Base-by-base conservation (phyloP, 805 yeast genomes). In the Naumovozyma baii region DNA sequence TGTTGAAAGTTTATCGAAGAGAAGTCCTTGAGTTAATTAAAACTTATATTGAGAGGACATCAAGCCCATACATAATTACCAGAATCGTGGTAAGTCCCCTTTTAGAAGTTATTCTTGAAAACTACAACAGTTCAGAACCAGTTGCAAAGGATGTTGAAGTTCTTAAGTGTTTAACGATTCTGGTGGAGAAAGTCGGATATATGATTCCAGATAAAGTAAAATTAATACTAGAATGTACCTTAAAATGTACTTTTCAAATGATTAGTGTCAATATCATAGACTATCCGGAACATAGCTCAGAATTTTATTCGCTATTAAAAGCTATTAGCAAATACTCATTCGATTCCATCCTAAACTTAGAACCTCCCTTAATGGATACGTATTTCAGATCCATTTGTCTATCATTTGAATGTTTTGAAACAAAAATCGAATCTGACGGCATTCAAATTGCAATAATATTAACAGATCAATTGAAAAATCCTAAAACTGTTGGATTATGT, bases 101-200 rank as follows among this genome's bases (percentile, higher is more conserved):
- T 52, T 74, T 92, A 43, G 70, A 70, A 25, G 81, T 95, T 0
- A 84, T 84, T 10, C 72, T 92, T 47, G 87, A 80, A 39, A 97
- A 92, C 62, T 92, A 92, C 65, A 78, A 73, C 49, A 63, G 75
- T 5, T 81, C 81, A 53, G 90, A 84, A 16, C 92, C 96, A 4
- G 94, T 84, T 62, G 94, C 95, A 8, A 80, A 96, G 57, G 97
- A 92, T 64, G 94, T 94, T 5, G 98, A 92, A 64, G 96, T 88
- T 5, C 71, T 90, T 61, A 82, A 80, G 60, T 87, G 96, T 70
- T 77, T 90, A 74, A 76, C 94, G 8, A 82, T 94, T 1, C 72
- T 90, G 40, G 90, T 90, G 18, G 68, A 77, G 17, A 80, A 84
- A 57, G 88, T 86, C 42, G 96, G 96, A 13, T 18, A 33, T 43